Evolutionary conservation across 345 rosid genomes (phyloP).

Genomic region (Leavenworthia alabamica): DNA sequence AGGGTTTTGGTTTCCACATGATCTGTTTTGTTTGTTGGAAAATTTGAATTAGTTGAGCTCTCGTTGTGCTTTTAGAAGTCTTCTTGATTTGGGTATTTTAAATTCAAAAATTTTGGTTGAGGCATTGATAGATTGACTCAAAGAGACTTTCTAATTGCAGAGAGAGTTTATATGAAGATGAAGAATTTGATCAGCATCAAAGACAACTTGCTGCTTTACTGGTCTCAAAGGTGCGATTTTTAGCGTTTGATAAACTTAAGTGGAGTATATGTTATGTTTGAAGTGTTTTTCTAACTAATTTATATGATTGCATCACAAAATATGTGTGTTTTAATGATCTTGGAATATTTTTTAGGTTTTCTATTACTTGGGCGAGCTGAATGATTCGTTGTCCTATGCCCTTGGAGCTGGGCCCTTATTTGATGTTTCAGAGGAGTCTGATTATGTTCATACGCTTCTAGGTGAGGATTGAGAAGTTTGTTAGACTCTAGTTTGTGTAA

Average conservation of each 20-base stretch:
- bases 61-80: neutral
- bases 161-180: constrained; percentile 94
- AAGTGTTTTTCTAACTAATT: too few species aligned
- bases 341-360: constrained; percentile 51
- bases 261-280: too few species aligned
- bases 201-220: constrained; percentile 90
- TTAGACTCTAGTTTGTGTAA: neutral
- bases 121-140: neutral
- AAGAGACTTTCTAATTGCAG: constrained; percentile 31
- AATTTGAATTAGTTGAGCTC: neutral
- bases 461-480: constrained; percentile 43
- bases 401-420: constrained; percentile 93
- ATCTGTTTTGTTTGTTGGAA: constrained; percentile 7
- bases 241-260: neutral
- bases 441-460: constrained; percentile 86
- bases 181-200: constrained; percentile 85
- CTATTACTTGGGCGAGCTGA: constrained; percentile 91
- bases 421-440: constrained; percentile 94
- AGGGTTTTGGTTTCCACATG: constrained; percentile 26
- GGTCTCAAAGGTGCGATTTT: constrained; percentile 72
- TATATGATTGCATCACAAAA: too few species aligned
- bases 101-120: neutral
- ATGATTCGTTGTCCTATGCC: constrained; percentile 97
- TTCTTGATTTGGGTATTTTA: constrained; percentile 9
- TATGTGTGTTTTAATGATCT: neutral